Percentiles rank a stretch among this genome's conserved stretches.
Conservation (phyloP, 1,284 basidiomycete species). For the Cryptococcus sp. region DNA sequence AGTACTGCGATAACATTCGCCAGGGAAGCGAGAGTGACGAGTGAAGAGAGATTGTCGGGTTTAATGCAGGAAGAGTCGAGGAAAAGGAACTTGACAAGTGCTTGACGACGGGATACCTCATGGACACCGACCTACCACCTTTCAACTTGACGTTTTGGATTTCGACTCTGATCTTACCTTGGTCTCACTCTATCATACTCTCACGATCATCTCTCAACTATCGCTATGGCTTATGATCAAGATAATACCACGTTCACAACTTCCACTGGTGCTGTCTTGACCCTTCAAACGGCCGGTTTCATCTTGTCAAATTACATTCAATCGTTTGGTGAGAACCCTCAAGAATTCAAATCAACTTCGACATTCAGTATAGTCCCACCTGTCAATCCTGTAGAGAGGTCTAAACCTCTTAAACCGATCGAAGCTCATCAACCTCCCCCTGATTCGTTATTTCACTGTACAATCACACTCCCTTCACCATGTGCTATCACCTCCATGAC, state of each 20-base stretch:
- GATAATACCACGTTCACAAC: not conserved
- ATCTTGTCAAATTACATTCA: constrained; percentile 9
- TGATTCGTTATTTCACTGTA: constrained; percentile 6
- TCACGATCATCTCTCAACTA: not conserved
- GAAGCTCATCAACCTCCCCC: constrained; percentile 8
- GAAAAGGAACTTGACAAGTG: not conserved
- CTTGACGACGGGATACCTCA: not conserved
- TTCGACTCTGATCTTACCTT: not conserved
- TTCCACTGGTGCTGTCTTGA: constrained; percentile 2
- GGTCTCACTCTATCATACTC: not conserved
- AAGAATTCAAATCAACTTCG: not conserved
- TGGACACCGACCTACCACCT: not conserved
- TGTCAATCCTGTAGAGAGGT: not conserved
- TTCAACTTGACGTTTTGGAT: not conserved
- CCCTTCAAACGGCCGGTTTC: constrained; percentile 4
- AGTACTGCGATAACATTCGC: no score
- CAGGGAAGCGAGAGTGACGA: no score
- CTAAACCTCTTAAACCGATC: not conserved
- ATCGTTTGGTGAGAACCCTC: constrained; percentile 9
- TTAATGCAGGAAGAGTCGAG: not conserved
- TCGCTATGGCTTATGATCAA: not conserved
- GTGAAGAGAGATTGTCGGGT: no score
- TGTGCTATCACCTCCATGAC: not conserved
- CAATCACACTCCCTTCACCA: constrained; percentile 6
- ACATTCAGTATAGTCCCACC: constrained; percentile 6